Evolutionary conservation across 768 basidiomycete genomes (phyloP), one percentile per base, ranked within the genome.

Genomic region (Rhizopogon roseolus): DNA sequence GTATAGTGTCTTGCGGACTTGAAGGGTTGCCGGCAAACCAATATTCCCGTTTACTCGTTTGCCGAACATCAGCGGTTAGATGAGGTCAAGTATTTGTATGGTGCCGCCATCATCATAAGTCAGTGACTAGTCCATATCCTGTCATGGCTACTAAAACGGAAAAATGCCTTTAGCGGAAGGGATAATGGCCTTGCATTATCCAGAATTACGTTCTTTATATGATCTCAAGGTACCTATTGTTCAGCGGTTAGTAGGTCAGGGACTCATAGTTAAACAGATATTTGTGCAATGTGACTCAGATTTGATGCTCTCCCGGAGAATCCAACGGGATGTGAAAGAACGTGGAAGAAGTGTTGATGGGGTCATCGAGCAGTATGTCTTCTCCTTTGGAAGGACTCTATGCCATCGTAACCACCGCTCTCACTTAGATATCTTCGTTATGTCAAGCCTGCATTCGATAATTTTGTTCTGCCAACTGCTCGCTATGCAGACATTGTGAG

Each of bases 31-130:
- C 83, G 73, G 66, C 93, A 84, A 64, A 81, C 85, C 0, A 89
- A 96, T 70, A 92, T 98, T 55, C 96, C 97, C 0, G 82, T 96
- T 6, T 99, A 99, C 68, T 96, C 93, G 0, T 99, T 99, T 70
- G 77, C 82, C 25, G 78, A 90, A 58, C 97, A 99, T 70, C 93
- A 97, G 66, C 76, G 92, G 54, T 65, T 87, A 27, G 71, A 80
- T 13, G 87, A 92, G 60, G 85, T 79, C 28, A 89, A 93, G 66
- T 95, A 97, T 70, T 73, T 96, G 2, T 98, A 98, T 66, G 94
- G 94, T 4, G 93, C 94, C 11, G 85, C 90, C 16, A 88, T 98
- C 46, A 91, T 97, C 62, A 94, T 97, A 52, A 82, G 86, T 86
- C 58, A 49, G 71, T 64, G 25, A 28, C 45, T 27, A 29, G n/a